Conservation (phyloP, 306 rosid genomes). For the Corylus americana region DNA sequence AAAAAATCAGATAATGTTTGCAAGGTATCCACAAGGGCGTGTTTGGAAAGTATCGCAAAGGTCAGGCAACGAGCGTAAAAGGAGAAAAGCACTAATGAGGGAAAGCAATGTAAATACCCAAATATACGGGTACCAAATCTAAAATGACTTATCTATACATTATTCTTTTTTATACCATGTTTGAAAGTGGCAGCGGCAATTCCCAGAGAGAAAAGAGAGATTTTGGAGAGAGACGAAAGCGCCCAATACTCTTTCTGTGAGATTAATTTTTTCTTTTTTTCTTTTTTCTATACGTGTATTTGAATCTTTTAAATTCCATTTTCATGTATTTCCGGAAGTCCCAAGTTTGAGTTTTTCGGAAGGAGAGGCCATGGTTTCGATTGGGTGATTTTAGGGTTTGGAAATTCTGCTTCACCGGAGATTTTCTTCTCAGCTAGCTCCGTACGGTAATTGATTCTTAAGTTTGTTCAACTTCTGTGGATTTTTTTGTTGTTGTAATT, state of each 20-base stretch:
- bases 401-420: conserved; percentile 29
- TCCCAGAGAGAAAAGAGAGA: conserved; percentile 25
- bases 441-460: conserved; percentile 45
- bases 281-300: not conserved
- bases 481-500: not conserved
- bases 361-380: conserved; percentile 28
- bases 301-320: not conserved
- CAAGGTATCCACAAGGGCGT: not conserved
- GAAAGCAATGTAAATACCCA: not conserved
- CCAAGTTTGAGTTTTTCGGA: conserved; percentile 23
- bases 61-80: not conserved
- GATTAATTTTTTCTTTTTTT: conserved; percentile 6
- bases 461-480: not conserved
- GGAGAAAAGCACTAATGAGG: not conserved
- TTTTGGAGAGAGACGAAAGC: conserved; percentile 27
- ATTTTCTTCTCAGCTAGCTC: conserved; percentile 28
- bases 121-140: not conserved
- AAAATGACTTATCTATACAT: not conserved
- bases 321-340: conserved; percentile 10
- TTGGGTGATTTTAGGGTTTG: conserved; percentile 37
- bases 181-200: conserved; percentile 62
- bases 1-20: too few relatives aligned
- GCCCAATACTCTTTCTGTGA: conserved; percentile 16
- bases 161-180: not conserved
- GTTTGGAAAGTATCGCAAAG: not conserved